These are phyloP conservation scores for Serendipita indica DNA, from an alignment of 768 basidiomycete species.

Conservation along the genomic window DNA sequence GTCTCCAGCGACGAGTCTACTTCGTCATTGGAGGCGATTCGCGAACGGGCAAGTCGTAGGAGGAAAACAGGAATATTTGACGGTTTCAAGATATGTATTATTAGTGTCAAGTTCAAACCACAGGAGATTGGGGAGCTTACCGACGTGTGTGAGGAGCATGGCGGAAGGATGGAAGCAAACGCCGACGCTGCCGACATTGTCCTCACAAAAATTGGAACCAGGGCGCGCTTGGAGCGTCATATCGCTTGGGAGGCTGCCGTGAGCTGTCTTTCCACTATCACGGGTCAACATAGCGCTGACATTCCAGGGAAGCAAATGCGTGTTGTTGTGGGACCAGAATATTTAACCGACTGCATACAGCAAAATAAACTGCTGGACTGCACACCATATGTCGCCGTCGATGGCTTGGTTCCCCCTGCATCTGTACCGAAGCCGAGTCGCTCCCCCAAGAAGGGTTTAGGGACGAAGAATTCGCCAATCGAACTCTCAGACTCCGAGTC, in stretches of 20 bases:
- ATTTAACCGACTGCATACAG: slow-evolving; percentile 47
- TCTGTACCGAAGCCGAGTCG: slow-evolving; percentile 29
- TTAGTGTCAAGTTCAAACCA: slow-evolving; percentile 23
- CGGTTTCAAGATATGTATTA: slow-evolving; percentile 20
- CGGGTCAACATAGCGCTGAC: neutral
- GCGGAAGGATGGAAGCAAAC: slow-evolving; percentile 18
- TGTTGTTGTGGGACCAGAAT: slow-evolving; percentile 48
- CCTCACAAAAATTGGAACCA: slow-evolving; percentile 51
- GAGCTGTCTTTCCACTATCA: slow-evolving; percentile 20
- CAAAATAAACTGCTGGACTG: slow-evolving; percentile 34
- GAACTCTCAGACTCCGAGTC: slow-evolving; percentile 2
- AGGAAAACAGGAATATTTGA: neutral
- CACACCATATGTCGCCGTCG: slow-evolving; percentile 41
- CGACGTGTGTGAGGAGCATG: slow-evolving; percentile 19
- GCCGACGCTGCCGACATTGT: slow-evolving; percentile 44
- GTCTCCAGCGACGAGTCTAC: neutral
- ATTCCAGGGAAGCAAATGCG: neutral
- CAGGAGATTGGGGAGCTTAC: slow-evolving; percentile 18
- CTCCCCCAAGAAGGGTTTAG: slow-evolving; percentile 3
- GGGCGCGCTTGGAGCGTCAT: slow-evolving; percentile 54
- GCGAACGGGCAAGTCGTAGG: neutral
- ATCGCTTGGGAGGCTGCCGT: slow-evolving; percentile 51
- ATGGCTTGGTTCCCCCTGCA: slow-evolving; percentile 33
- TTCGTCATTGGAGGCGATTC: neutral
- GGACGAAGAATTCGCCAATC: slow-evolving; percentile 10